Evolutionary conservation across 1,284 basidiomycete species (phyloP).

Genomic region (Boletellus deceptivus): DNA sequence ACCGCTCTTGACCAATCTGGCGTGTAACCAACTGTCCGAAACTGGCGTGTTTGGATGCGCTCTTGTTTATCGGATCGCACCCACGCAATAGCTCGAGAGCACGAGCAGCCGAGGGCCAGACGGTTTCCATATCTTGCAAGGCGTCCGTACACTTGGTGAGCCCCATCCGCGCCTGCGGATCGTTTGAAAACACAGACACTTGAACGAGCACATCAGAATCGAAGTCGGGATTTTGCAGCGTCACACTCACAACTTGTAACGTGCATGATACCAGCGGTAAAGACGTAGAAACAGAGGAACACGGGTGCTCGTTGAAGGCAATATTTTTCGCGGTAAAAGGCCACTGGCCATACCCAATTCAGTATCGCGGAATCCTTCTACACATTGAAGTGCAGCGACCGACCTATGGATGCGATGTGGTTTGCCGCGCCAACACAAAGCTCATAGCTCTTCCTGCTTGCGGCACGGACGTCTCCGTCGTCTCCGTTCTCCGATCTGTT

Average conservation of each 20-base stretch:
- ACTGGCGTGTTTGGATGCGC: constrained; percentile 13
- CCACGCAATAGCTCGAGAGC: constrained; percentile 72
- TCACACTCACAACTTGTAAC: constrained; percentile 53
- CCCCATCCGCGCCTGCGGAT: constrained; percentile 67
- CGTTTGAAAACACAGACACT: constrained; percentile 59
- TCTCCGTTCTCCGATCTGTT: constrained; percentile 38
- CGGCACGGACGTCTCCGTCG: constrained; percentile 51
- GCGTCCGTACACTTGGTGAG: constrained; percentile 68
- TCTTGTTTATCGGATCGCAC: constrained; percentile 49
- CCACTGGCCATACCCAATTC: constrained; percentile 37
- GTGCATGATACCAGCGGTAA: constrained; percentile 83
- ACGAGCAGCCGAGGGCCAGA: constrained; percentile 77
- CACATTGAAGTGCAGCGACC: constrained; percentile 18
- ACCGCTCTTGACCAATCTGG: constrained; percentile 38
- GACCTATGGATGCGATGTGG: constrained; percentile 74
- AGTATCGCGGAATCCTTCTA: neutral
- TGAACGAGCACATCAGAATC: constrained; percentile 6
- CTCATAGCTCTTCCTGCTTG: constrained; percentile 67
- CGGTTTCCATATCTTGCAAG: constrained; percentile 64
- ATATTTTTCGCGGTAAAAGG: constrained; percentile 62
- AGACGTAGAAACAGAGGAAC: constrained; percentile 80
- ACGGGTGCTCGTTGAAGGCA: constrained; percentile 64
- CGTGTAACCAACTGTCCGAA: constrained; percentile 23
- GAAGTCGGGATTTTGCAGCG: neutral
- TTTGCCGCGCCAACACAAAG: constrained; percentile 73